Conservation (phyloP, 2,329 filamentous ascomycete genomes). For the Ampelomyces quisqualis region DNA sequence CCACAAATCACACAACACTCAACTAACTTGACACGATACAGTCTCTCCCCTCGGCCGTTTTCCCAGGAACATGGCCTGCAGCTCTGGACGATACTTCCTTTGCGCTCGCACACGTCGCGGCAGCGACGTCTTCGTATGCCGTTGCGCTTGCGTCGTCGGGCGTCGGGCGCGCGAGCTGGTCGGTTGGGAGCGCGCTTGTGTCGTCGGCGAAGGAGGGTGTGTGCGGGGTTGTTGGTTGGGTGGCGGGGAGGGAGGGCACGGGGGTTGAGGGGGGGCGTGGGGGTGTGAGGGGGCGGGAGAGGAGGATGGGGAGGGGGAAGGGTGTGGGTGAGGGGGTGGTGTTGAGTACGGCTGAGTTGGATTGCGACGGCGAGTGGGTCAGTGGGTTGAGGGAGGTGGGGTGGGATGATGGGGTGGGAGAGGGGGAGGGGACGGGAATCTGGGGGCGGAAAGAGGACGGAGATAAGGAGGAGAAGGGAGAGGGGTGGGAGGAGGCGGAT, state of each 20-base stretch:
- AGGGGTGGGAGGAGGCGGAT: neutral
- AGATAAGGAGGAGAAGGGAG: conserved; percentile 2
- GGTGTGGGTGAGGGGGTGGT: conserved; percentile 1
- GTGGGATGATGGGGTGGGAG: too few species aligned
- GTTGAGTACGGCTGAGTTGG: too few species aligned
- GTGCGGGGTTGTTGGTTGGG: conserved; percentile 2
- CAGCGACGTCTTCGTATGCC: conserved; percentile 13
- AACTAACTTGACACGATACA: neutral
- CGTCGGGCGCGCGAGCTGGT: conserved; percentile 14
- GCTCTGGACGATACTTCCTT: conserved; percentile 11
- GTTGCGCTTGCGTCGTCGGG: conserved; percentile 10
- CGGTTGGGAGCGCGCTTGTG: conserved; percentile 12
- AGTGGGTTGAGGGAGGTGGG: neutral
- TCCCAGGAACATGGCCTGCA: conserved; percentile 21
- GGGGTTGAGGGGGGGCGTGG: neutral
- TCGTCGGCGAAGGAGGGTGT: conserved; percentile 2
- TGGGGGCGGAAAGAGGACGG: neutral
- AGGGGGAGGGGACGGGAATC: neutral
- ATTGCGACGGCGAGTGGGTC: too few species aligned
- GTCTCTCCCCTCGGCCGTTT: conserved; percentile 3
- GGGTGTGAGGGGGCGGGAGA: conserved; percentile 1
- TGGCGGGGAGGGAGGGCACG: neutral
- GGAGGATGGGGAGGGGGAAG: neutral
- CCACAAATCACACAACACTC: neutral
- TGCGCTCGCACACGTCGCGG: conserved; percentile 10